Percentiles rank a stretch among this genome's conserved stretches.
Conservation (phyloP, 2,329 filamentous ascomycete genomes). For the Diaporthe citri region DNA sequence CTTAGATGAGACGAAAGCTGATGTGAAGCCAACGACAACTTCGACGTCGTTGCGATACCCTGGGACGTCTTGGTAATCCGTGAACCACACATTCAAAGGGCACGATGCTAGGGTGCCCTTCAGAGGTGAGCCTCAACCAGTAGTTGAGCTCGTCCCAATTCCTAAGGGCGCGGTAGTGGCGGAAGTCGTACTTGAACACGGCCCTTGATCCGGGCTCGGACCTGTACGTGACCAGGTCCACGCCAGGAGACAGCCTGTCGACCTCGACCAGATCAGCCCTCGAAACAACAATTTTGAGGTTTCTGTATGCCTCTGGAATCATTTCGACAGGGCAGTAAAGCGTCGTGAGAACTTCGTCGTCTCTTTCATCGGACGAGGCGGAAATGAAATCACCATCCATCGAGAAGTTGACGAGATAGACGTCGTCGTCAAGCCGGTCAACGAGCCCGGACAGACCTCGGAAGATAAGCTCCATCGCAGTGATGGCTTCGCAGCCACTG, state of each 20-base stretch:
- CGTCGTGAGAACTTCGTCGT: background rate
- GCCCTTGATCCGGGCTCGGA: constrained; percentile 16
- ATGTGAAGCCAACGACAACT: constrained; percentile 44
- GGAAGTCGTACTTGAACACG: constrained; percentile 19
- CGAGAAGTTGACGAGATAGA: constrained; percentile 15
- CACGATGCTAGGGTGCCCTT: constrained; percentile 22
- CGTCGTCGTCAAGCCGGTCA: background rate
- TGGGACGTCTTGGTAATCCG: constrained; percentile 7
- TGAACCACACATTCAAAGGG: background rate
- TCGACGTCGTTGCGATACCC: background rate
- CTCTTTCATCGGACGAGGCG: background rate
- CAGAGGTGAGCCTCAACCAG: constrained; percentile 20
- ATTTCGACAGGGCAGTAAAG: constrained; percentile 1
- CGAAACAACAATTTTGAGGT: background rate
- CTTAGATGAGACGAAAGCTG: constrained; percentile 49
- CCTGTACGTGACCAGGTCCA: constrained; percentile 17
- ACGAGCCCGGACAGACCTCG: background rate
- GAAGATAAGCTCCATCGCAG: background rate
- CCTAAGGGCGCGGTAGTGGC: background rate
- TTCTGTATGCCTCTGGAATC: background rate
- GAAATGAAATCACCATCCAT: constrained; percentile 1
- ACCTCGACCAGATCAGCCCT: constrained; percentile 14
- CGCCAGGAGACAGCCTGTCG: constrained; percentile 27
- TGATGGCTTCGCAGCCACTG: background rate
- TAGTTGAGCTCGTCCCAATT: constrained; percentile 33